These are phyloP conservation scores for Anisodus tanguticus DNA, from an alignment of 257 asterid species.

Conservation along the genomic window DNA sequence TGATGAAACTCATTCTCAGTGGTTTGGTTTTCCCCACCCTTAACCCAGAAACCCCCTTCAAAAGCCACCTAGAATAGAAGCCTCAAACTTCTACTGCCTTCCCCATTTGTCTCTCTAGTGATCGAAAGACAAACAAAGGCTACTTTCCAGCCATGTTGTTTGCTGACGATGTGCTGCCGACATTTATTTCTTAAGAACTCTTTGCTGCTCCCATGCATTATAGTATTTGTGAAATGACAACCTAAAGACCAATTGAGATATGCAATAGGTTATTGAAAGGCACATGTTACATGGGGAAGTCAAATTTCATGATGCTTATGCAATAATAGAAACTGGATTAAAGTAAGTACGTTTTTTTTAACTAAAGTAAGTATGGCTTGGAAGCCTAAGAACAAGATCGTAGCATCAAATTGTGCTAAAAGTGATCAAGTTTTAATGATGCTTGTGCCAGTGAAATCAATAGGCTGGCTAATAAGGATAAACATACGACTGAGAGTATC, in stretches of 20 bases:
- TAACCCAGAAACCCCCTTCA: background rate
- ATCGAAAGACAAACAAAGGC: background rate
- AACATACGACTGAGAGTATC: background rate
- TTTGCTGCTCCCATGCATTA: background rate
- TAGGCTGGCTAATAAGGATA: background rate
- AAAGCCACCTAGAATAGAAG: background rate
- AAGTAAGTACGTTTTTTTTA: too few relatives aligned
- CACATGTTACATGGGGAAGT: background rate
- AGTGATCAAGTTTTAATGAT: background rate
- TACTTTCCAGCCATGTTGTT: background rate
- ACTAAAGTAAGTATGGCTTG: too few relatives aligned
- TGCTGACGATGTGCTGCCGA: background rate
- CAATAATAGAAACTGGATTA: background rate
- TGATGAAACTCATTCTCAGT: slow-evolving; percentile 8
- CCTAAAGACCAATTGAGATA: background rate
- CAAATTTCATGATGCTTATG: background rate
- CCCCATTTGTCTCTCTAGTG: background rate
- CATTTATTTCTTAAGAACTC: background rate
- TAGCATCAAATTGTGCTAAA: background rate
- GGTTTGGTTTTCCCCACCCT: background rate
- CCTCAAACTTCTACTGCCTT: background rate
- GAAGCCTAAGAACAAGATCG: background rate
- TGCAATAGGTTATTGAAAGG: background rate
- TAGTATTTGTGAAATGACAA: background rate
- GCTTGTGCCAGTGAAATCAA: background rate